Conservation (phyloP, 768 basidiomycete genomes). For the Pleurotus djamor region DNA sequence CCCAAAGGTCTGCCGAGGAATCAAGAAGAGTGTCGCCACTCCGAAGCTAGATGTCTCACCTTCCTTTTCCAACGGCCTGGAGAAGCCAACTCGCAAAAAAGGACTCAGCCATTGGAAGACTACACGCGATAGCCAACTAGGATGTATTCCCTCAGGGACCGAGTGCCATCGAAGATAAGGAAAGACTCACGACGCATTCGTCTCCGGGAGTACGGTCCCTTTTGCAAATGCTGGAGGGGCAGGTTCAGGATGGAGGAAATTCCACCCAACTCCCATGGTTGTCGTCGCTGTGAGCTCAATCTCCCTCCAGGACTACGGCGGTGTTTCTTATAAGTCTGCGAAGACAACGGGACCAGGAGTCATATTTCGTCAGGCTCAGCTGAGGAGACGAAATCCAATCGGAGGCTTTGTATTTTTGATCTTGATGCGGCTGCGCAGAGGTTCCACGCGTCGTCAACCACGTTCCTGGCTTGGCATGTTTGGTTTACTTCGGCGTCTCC, state of each 20-base stretch:
- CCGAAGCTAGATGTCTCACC: conserved; percentile 24
- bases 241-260: conserved; percentile 33
- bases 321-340: no score
- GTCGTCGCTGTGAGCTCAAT: neutral
- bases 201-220: conserved; percentile 45
- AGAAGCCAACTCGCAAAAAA: conserved; percentile 45
- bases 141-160: neutral
- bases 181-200: conserved; percentile 29
- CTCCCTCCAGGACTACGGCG: no score
- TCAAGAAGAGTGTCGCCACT: neutral
- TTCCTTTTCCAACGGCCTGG: conserved; percentile 46
- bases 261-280: neutral
- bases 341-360: no score
- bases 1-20: conserved; percentile 39
- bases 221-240: conserved; percentile 49
- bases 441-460: no score
- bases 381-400: no score
- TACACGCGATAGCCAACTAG: conserved; percentile 32
- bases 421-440: no score
- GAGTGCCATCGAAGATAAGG: neutral
- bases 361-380: no score
- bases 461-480: no score
- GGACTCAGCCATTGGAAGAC: conserved; percentile 47
- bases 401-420: no score
- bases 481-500: no score